A percentile compares a stretch with the other conserved stretches of the same genome.
Conservation (phyloP, 208 protist species). For the Crithidia bombi region DNA sequence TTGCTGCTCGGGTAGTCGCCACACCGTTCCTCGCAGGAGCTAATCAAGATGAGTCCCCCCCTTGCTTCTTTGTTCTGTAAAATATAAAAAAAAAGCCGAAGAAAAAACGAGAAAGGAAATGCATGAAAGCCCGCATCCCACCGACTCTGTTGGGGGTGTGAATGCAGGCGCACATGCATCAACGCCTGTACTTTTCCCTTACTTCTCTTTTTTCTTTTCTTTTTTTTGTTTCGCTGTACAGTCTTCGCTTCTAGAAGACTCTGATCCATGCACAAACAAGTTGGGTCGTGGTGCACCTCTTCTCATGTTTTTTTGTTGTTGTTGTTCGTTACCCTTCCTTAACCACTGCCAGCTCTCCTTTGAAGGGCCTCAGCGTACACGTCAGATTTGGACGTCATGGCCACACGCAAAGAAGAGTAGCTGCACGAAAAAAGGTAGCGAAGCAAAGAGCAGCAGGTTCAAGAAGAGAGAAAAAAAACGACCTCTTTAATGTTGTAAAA, state of each 20-base stretch:
- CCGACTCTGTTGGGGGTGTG: neutral
- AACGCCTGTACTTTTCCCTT: neutral
- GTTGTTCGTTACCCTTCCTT: no score
- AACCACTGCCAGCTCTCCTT: no score
- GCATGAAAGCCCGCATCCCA: neutral
- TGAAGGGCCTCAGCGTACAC: no score
- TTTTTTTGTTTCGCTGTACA: neutral
- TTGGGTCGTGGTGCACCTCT: no score
- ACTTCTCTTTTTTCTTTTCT: neutral
- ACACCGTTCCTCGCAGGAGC: slow-evolving; percentile 7
- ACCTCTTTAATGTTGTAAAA: no score
- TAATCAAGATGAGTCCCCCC: neutral
- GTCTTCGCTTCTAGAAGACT: no score
- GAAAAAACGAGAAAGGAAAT: neutral
- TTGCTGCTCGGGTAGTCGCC: neutral
- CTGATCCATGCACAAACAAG: no score
- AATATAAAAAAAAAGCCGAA: neutral
- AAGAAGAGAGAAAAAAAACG: neutral
- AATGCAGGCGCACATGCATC: neutral
- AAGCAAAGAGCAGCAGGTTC: neutral
- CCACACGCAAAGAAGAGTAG: no score
- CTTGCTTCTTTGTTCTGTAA: neutral
- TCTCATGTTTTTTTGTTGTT: no score
- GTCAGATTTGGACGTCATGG: no score
- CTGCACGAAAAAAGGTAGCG: neutral